Conservation (phyloP, 108 stramenopile species). For the Epithemia pelagica region DNA sequence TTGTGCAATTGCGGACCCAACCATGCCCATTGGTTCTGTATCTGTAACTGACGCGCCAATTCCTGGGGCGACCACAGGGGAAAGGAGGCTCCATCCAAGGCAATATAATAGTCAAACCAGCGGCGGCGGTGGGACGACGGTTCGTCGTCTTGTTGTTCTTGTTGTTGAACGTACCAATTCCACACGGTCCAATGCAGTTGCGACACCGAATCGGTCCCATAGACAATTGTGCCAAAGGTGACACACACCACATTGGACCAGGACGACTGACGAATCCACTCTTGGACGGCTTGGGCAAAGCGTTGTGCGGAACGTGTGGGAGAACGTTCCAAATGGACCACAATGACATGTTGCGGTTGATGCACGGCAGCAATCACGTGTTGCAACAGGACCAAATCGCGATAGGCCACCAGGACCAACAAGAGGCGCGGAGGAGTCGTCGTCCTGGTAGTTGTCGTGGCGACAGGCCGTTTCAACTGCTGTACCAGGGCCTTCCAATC, state of each 20-base stretch:
- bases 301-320: neutral
- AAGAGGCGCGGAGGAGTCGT: slow-evolving; percentile 13
- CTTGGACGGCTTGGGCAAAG: slow-evolving; percentile 14
- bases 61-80: slow-evolving; percentile 21
- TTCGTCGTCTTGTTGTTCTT: slow-evolving; percentile 5
- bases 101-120: slow-evolving; percentile 32
- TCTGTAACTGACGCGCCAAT: slow-evolving; percentile 7
- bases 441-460: neutral
- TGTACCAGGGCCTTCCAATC: neutral
- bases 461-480: slow-evolving; percentile 6
- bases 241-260: slow-evolving; percentile 24
- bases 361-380: slow-evolving; percentile 24
- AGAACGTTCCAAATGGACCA: slow-evolving; percentile 32
- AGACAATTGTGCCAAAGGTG: slow-evolving; percentile 34
- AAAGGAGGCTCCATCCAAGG: slow-evolving; percentile 31
- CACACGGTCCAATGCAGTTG: slow-evolving; percentile 25
- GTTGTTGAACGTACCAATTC: slow-evolving; percentile 19
- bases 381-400: slow-evolving; percentile 28
- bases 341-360: slow-evolving; percentile 31
- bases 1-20: neutral
- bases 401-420: slow-evolving; percentile 27
- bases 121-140: too few species aligned
- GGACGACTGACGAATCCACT: slow-evolving; percentile 1
- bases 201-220: slow-evolving; percentile 35
- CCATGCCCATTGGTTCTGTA: neutral